Base-by-base conservation (phyloP, 2,329 filamentous ascomycete species). In the Aureobasidium sp. region DNA sequence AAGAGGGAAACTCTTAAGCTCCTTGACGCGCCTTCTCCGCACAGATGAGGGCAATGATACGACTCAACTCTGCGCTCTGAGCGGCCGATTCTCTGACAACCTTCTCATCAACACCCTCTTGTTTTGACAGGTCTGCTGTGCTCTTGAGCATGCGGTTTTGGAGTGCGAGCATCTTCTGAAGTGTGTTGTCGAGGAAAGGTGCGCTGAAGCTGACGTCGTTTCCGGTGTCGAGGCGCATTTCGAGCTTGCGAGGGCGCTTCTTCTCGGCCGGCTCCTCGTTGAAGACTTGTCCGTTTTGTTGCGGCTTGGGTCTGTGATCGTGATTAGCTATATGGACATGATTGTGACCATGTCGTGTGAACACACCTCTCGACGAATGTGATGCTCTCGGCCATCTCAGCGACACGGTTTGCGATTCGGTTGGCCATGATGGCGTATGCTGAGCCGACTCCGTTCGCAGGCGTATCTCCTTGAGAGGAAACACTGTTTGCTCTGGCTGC, bases 381-480 rank as follows among this genome's bases (percentile, higher is more conserved):
- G 66, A 79, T 78, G 70, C 78, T 80, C 71, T 81, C 79, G 8
- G 79, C 79, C 77, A 81, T 79, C 67, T 81, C 79, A 6, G 77
- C 79, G 14, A 81, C 78, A 49, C 79, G 73, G 69, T 81, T 81
- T 47, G 78, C 77, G 64, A 81, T 79, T 45, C 79, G 67, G 48
- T 73, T 75, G 9, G 77, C 78, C 78, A 81, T 81, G 69, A 81
- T 80, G 49, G 76, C 76, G 70, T 80, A 81, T 39, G 79, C 76
- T 37, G 77, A 79, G 42, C 74, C 69, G 17, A 71, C 68, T 20
- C 69, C 71, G 44, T 67, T 66, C 41, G 63, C 63, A 20, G 64
- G 63, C 62, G 65, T 55, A 47, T 71, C 67, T 63, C 70, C 68
- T 45, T 70, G 70, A 12, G 72, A 74, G 8, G 70, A 68, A 2